Percentiles rank a stretch among this genome's conserved stretches.
phyloP scores from a whole-genome alignment of 352 stramenopile genomes.

The Elongisporangium anandrum region DNA sequence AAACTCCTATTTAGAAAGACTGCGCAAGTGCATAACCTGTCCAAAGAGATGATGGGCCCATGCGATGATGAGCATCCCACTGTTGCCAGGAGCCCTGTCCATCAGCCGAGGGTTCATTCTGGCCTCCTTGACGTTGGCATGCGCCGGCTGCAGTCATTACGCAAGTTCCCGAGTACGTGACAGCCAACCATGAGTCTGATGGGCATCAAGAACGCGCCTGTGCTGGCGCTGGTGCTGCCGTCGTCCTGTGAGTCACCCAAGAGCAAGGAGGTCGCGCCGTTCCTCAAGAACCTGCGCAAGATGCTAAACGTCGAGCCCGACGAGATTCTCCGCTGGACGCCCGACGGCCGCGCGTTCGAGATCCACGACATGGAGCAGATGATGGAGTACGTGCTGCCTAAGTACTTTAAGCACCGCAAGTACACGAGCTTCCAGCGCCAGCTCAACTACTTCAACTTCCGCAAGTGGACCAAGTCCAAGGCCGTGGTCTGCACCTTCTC shows the following conservation, averaged over 20 bases:
- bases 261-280: conserved; percentile 1
- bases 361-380: conserved; percentile 69
- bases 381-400: conserved; percentile 56
- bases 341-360: conserved; percentile 31
- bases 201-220: background rate
- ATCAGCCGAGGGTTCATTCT: background rate
- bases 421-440: conserved; percentile 92
- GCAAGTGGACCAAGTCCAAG: conserved; percentile 79
- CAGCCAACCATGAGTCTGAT: background rate
- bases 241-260: background rate
- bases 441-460: conserved; percentile 93
- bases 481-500: conserved; percentile 72
- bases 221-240: background rate
- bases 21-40: background rate
- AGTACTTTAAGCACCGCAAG: conserved; percentile 93
- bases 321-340: conserved; percentile 14
- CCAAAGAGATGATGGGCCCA: background rate
- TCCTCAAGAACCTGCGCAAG: conserved; percentile 2
- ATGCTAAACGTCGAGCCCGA: conserved; percentile 35
- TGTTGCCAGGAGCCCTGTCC: background rate
- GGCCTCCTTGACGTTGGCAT: background rate
- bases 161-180: background rate
- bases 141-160: background rate
- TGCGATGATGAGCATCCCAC: background rate
- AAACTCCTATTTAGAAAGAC: background rate